Conservation (phyloP, 768 basidiomycete species). For the Auricularia sp. region DNA sequence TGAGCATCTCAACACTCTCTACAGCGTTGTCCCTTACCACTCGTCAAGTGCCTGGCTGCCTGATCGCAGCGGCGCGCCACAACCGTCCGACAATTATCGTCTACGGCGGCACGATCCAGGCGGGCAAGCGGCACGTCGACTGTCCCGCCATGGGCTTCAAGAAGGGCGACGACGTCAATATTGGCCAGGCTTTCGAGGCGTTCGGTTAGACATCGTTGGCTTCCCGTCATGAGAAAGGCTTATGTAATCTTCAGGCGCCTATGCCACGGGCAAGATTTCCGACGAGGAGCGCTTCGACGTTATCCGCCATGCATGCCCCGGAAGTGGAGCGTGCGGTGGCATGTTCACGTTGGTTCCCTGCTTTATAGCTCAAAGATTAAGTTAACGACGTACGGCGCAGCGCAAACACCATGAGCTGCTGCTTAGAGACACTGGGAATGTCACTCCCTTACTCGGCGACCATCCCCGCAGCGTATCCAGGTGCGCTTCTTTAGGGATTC, state of each 20-base stretch:
- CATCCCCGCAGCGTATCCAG: slow-evolving; percentile 56
- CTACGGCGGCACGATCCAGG: slow-evolving; percentile 47
- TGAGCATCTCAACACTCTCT: slow-evolving; percentile 1
- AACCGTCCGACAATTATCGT: slow-evolving; percentile 83
- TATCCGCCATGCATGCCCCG: slow-evolving; percentile 76
- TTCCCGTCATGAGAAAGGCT: too few species aligned
- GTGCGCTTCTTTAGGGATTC: slow-evolving; percentile 24
- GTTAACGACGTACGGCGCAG: slow-evolving; percentile 21
- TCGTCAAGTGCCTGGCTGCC: slow-evolving; percentile 59
- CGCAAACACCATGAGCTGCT: slow-evolving; percentile 84
- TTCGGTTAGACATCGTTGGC: slow-evolving; percentile 43
- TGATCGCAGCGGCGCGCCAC: slow-evolving; percentile 78
- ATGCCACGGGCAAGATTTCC: slow-evolving; percentile 60
- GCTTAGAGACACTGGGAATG: slow-evolving; percentile 76
- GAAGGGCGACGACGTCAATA: slow-evolving; percentile 77
- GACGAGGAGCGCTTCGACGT: slow-evolving; percentile 80
- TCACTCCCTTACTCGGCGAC: slow-evolving; percentile 64
- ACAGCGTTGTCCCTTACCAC: neutral
- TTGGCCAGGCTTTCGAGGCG: slow-evolving; percentile 77
- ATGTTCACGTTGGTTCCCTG: slow-evolving; percentile 61
- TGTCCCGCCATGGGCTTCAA: slow-evolving; percentile 69
- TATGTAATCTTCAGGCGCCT: slow-evolving; percentile 49
- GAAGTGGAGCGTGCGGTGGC: slow-evolving; percentile 75
- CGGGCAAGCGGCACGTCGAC: slow-evolving; percentile 31
- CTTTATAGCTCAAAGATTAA: neutral